Conservation (phyloP, 345 rosid genomes). For the Sisymbrium irio region DNA sequence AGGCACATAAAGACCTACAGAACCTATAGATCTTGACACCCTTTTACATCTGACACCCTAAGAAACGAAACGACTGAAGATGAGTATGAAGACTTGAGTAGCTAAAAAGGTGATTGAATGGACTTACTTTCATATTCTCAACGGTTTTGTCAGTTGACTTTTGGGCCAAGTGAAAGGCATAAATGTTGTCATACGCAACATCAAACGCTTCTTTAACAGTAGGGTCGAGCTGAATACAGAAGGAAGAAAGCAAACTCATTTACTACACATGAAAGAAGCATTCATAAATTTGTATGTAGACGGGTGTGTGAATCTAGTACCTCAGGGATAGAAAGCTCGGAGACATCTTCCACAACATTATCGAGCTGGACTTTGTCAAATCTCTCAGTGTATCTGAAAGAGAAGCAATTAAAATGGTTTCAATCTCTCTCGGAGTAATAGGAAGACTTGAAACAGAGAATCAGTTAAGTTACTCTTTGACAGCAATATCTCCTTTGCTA, state of each 20-base stretch:
- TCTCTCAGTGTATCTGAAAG: conserved; percentile 65
- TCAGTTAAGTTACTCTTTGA: conserved; percentile 59
- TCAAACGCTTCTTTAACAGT: conserved; percentile 69
- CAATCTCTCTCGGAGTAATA: background rate
- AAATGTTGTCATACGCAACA: conserved; percentile 83
- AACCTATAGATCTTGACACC: conserved; percentile 78
- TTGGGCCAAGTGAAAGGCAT: conserved; percentile 87
- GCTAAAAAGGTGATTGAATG: background rate
- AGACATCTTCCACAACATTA: conserved; percentile 55
- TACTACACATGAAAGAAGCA: background rate
- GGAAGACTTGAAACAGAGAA: background rate
- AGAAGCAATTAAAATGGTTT: background rate
- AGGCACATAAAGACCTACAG: conserved; percentile 95
- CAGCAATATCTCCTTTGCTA: conserved; percentile 75
- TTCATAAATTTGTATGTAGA: background rate
- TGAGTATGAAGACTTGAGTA: conserved; percentile 2
- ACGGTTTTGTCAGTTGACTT: conserved; percentile 57
- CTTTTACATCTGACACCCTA: conserved; percentile 93
- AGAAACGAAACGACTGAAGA: background rate
- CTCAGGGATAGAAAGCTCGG: conserved; percentile 69
- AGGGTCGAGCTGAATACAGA: conserved; percentile 58
- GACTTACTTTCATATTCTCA: conserved; percentile 82
- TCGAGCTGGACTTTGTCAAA: conserved; percentile 75
- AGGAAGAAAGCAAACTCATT: background rate
- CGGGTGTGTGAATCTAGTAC: conserved; percentile 32